Percentiles rank a stretch among this genome's conserved stretches.
phyloP scores from a whole-genome alignment of 2,329 filamentous ascomycete species.

The Sporothrix brasiliensis region DNA sequence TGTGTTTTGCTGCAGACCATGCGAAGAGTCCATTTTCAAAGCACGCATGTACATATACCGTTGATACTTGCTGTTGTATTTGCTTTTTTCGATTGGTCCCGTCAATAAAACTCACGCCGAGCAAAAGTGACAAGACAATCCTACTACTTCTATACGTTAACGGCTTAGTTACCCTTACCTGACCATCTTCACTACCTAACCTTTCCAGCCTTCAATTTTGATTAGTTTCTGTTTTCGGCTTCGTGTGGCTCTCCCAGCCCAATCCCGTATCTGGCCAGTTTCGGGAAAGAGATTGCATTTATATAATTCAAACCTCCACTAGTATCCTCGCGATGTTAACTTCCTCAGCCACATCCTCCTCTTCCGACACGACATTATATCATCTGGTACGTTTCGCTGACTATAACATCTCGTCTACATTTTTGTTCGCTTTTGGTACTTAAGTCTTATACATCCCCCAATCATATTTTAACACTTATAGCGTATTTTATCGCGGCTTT shows the following conservation, averaged over 20 bases:
- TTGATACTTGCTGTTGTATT: not conserved
- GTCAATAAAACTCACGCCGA: no score
- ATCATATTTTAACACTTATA: not conserved
- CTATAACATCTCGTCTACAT: not conserved
- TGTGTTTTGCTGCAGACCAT: not conserved
- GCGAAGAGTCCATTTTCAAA: not conserved
- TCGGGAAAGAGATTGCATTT: not conserved
- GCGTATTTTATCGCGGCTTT: not conserved
- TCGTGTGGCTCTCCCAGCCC: not conserved
- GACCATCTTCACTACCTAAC: not conserved
- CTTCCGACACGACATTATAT: not conserved
- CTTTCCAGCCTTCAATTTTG: not conserved
- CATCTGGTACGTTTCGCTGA: not conserved
- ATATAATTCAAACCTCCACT: not conserved
- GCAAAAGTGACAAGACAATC: not conserved
- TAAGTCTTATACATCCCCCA: not conserved
- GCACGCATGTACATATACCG: not conserved
- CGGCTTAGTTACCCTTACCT: not conserved
- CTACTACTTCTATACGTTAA: not conserved
- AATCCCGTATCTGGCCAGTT: not conserved
- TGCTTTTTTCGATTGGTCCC: not conserved
- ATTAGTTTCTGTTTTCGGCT: slow-evolving; percentile 11
- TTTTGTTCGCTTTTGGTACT: not conserved
- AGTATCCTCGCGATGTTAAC: not conserved
- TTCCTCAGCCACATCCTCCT: not conserved